Conservation (phyloP, 139 green algal species). For the Tetraselmis striata region DNA sequence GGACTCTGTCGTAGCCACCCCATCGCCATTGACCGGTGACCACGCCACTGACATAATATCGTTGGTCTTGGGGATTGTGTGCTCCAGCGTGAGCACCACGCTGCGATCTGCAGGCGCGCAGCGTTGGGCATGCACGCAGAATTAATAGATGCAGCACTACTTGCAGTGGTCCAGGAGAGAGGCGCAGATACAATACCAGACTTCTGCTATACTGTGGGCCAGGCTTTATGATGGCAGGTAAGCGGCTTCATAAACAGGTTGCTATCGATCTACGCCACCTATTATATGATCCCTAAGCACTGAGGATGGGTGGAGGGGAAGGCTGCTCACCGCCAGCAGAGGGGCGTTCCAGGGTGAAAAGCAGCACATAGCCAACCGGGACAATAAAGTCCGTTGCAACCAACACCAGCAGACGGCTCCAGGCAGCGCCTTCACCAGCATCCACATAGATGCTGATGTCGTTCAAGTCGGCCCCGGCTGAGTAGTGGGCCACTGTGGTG, state of each 20-base stretch:
- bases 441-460: not conserved
- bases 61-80: not conserved
- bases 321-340: too few relatives aligned
- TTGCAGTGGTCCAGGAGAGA: too few relatives aligned
- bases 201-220: too few relatives aligned
- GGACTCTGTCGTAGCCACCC: not conserved
- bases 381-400: not conserved
- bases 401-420: not conserved
- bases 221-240: too few relatives aligned
- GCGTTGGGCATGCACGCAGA: too few relatives aligned
- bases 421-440: not conserved
- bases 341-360: not conserved
- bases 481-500: not conserved
- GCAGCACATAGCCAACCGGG: not conserved
- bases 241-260: too few relatives aligned
- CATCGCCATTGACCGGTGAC: not conserved
- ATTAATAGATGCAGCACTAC: too few relatives aligned
- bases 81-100: not conserved
- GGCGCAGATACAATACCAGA: too few relatives aligned
- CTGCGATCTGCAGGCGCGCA: too few relatives aligned
- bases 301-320: too few relatives aligned
- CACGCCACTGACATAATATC: not conserved
- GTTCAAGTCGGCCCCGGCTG: not conserved
- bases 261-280: too few relatives aligned
- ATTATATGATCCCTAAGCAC: too few relatives aligned